phyloP scores from a whole-genome alignment of 2,329 filamentous ascomycete species.

The Ilyonectria destructans region DNA sequence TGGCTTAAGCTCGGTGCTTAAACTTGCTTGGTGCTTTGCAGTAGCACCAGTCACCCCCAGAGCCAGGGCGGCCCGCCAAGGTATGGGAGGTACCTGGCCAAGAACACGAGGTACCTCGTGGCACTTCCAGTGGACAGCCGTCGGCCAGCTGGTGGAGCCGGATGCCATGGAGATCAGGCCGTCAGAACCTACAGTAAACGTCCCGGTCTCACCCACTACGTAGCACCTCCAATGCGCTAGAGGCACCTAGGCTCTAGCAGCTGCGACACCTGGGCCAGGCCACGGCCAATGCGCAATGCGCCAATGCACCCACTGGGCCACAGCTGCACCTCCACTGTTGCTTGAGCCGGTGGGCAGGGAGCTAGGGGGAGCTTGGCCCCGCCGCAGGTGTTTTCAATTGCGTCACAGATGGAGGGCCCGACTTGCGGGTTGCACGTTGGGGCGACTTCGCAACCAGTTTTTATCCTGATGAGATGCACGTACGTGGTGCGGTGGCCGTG shows the following conservation, averaged over 20 bases:
- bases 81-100: constrained; percentile 7
- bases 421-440: neutral
- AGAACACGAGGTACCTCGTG: constrained; percentile 22
- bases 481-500: neutral
- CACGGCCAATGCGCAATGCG: neutral
- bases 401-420: constrained; percentile 14
- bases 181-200: constrained; percentile 18
- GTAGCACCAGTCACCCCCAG: neutral
- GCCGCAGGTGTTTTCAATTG: constrained; percentile 22
- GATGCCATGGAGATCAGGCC: constrained; percentile 27
- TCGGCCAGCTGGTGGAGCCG: constrained; percentile 11
- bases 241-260: neutral
- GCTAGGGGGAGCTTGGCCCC: constrained; percentile 20
- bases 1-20: neutral
- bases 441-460: neutral
- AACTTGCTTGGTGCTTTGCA: constrained; percentile 9
- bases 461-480: neutral
- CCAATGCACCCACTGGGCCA: neutral
- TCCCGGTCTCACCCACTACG: constrained; percentile 7
- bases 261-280: constrained; percentile 4
- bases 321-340: neutral
- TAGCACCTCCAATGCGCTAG: neutral
- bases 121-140: constrained; percentile 11
- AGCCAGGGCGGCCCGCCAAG: constrained; percentile 14
- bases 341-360: constrained; percentile 13